phyloP scores from a whole-genome alignment of 768 basidiomycete genomes.

The Butyriboletus loyo region DNA sequence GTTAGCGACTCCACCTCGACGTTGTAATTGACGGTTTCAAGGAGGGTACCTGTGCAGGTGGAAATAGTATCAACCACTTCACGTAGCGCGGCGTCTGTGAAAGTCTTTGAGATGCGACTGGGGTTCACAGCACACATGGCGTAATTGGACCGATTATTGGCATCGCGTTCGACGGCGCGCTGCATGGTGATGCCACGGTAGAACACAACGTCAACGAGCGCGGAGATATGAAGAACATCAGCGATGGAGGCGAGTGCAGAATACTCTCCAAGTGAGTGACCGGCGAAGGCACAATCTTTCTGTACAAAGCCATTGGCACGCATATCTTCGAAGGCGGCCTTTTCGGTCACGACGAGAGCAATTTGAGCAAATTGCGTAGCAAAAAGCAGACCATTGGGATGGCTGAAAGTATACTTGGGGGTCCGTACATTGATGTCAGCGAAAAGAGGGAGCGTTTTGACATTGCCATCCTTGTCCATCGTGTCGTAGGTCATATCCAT shows the following conservation, averaged over 20 bases:
- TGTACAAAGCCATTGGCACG: conserved; percentile 94
- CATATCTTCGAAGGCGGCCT: conserved; percentile 98
- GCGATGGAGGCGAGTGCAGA: conserved; percentile 98
- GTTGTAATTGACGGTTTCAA: conserved; percentile 98
- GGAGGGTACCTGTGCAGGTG: conserved; percentile 66
- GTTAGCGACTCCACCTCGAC: conserved; percentile 60
- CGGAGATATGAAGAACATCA: conserved; percentile 91
- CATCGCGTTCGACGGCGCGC: conserved; percentile 95
- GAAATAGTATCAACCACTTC: conserved; percentile 95
- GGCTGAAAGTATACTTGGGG: conserved; percentile 97
- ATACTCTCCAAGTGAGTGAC: conserved; percentile 98
- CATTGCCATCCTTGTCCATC: conserved; percentile 92
- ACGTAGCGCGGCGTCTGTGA: conserved; percentile 92
- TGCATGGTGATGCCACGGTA: conserved; percentile 99
- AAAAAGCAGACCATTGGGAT: conserved; percentile 91
- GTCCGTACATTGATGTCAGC: conserved; percentile 93
- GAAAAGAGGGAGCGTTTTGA: conserved; percentile 95
- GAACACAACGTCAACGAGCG: conserved; percentile 97
- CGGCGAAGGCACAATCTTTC: conserved; percentile 89
- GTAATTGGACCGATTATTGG: conserved; percentile 90
- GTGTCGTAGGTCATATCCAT: conserved; percentile 99
- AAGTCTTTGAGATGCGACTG: conserved; percentile 88
- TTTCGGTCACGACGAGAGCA: conserved; percentile 96
- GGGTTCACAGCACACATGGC: conserved; percentile 99
- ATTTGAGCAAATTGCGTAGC: conserved; percentile 99